Conservation (phyloP, 306 rosid genomes). For the Cicer pinnatifidum region DNA sequence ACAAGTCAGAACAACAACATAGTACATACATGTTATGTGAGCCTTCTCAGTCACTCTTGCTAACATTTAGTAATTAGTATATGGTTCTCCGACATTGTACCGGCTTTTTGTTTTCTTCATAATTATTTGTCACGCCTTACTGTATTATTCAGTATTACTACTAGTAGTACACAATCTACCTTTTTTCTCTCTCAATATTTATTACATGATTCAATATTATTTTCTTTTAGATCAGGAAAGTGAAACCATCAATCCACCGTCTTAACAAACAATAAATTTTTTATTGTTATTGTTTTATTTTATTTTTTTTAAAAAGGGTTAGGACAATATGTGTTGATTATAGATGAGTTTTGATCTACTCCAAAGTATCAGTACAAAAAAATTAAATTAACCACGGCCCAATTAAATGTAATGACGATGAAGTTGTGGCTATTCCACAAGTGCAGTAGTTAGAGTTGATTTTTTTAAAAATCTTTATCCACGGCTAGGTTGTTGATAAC, state of each 20-base stretch:
- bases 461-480: no score
- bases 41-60: conserved; percentile 43
- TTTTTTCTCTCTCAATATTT: not conserved
- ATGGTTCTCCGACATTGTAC: conserved; percentile 37
- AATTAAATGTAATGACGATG: no score
- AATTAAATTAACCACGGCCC: no score
- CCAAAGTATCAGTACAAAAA: no score
- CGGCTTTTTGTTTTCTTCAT: conserved; percentile 36
- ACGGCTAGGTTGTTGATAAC: no score
- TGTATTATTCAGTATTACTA: not conserved
- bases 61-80: not conserved
- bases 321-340: no score
- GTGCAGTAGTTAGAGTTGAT: no score
- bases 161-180: not conserved
- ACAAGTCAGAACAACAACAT: conserved; percentile 21
- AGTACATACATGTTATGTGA: not conserved
- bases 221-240: conserved; percentile 43
- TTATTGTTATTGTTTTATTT: no score
- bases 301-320: no score
- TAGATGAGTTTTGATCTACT: no score
- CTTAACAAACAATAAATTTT: no score
- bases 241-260: conserved; percentile 18
- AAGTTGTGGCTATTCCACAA: no score
- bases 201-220: conserved; percentile 40
- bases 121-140: conserved; percentile 26